phyloP scores from a whole-genome alignment of 164 flowering plant species.

The Liriodendron chinense region DNA sequence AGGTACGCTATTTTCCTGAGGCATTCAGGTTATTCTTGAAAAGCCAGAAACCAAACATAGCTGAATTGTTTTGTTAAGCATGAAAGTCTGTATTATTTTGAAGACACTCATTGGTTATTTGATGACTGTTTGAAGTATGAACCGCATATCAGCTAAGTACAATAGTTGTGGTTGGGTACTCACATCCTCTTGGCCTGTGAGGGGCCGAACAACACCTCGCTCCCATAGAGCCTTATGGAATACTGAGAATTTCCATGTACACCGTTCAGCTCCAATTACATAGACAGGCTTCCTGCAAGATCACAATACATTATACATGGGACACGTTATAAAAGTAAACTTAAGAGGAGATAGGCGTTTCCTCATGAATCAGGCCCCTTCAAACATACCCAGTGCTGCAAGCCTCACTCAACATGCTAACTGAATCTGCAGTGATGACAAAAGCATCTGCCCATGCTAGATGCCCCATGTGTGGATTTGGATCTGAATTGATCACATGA shows the following conservation, averaged over 20 bases:
- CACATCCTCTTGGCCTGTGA: constrained; percentile 89
- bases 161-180: constrained; percentile 28
- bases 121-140: no score
- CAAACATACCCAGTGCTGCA: constrained; percentile 93
- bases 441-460: constrained; percentile 98
- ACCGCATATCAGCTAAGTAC: neutral
- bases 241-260: constrained; percentile 80
- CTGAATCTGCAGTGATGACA: constrained; percentile 93
- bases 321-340: constrained; percentile 2
- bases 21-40: no score
- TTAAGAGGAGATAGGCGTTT: neutral
- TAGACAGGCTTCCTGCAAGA: constrained; percentile 88
- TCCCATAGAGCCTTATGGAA: constrained; percentile 75
- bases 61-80: no score
- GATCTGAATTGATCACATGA: constrained; percentile 39
- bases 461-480: constrained; percentile 93
- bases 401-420: constrained; percentile 93
- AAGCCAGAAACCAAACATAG: no score
- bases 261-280: constrained; percentile 80
- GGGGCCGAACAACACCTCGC: constrained; percentile 80
- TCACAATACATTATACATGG: neutral
- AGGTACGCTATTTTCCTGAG: no score
- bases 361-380: neutral
- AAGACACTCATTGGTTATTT: no score
- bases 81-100: no score